phyloP scores from a whole-genome alignment of 2,329 filamentous ascomycete genomes.

The Calonectria pseudoturangicola region DNA sequence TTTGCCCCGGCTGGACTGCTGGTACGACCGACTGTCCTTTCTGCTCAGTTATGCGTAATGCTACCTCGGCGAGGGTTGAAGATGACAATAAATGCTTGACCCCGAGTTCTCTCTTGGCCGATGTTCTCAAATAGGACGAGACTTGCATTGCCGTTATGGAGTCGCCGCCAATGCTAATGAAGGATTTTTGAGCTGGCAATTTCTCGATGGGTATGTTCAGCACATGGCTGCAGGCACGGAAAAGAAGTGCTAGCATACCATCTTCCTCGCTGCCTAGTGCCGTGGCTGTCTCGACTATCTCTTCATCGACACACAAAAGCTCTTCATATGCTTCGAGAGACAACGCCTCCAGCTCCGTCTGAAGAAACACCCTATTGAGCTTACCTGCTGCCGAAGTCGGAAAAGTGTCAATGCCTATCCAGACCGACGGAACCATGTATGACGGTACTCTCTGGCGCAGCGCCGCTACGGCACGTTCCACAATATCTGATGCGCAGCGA shows the following conservation, averaged over 20 bases:
- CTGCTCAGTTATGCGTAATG: neutral
- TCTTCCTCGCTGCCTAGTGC: neutral
- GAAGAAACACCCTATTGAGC: neutral
- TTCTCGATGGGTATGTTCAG: conserved; percentile 9
- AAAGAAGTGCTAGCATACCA: neutral
- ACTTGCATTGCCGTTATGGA: conserved; percentile 1
- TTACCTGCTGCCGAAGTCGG: neutral
- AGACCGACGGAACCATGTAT: neutral
- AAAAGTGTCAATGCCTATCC: neutral
- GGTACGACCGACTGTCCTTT: conserved; percentile 1
- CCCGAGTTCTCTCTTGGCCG: neutral
- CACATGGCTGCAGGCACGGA: neutral
- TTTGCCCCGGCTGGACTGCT: neutral
- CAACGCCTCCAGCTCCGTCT: neutral
- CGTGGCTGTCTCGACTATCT: neutral
- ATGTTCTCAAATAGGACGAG: conserved; percentile 4
- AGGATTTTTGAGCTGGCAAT: neutral
- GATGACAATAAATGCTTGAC: neutral
- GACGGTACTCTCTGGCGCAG: neutral
- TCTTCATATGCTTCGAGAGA: neutral
- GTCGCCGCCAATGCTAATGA: neutral
- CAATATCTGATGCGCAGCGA: neutral
- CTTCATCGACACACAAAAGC: neutral
- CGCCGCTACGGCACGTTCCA: neutral
- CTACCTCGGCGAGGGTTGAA: neutral